A percentile compares a stretch with the other conserved stretches of the same genome.
Evolutionary conservation across 768 basidiomycete species (phyloP).

Genomic region (Clitopilus passeckerianus): DNA sequence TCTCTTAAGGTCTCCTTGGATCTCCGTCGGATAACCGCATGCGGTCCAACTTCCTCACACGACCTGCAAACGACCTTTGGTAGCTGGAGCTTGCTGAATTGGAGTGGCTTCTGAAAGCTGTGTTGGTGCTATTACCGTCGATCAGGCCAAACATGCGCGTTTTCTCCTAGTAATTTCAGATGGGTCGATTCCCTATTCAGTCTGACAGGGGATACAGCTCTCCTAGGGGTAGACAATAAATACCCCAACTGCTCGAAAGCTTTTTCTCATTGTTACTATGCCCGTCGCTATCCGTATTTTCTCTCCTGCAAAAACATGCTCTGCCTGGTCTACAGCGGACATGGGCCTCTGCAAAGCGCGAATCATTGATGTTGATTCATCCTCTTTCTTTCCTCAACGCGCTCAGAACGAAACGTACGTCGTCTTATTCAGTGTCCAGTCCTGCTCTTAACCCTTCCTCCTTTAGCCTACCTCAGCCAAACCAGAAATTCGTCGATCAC

Average conservation of each 20-base stretch:
- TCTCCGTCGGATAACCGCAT: background rate
- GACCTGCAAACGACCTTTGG: background rate
- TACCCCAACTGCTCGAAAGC: background rate
- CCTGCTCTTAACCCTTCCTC: background rate
- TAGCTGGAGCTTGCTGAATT: background rate
- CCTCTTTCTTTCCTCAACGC: slow-evolving; percentile 8
- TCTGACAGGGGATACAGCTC: background rate
- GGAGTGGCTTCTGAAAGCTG: background rate
- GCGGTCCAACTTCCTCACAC: background rate
- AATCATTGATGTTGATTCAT: slow-evolving; percentile 7
- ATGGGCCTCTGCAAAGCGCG: slow-evolving; percentile 8
- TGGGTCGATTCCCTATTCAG: background rate
- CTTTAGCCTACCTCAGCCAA: slow-evolving; percentile 9
- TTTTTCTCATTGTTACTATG: background rate
- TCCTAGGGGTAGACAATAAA: background rate
- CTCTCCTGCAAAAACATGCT: slow-evolving; percentile 7
- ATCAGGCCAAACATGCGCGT: background rate
- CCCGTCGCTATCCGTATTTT: background rate
- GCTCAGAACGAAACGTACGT: slow-evolving; percentile 3
- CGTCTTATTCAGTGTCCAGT: background rate
- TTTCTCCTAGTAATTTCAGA: background rate
- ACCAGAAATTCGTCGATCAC: slow-evolving; percentile 11
- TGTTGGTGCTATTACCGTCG: background rate
- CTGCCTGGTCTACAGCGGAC: slow-evolving; percentile 11
- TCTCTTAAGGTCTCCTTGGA: background rate